phyloP scores from a whole-genome alignment of 768 basidiomycete genomes.

The Tremella mesenterica region DNA sequence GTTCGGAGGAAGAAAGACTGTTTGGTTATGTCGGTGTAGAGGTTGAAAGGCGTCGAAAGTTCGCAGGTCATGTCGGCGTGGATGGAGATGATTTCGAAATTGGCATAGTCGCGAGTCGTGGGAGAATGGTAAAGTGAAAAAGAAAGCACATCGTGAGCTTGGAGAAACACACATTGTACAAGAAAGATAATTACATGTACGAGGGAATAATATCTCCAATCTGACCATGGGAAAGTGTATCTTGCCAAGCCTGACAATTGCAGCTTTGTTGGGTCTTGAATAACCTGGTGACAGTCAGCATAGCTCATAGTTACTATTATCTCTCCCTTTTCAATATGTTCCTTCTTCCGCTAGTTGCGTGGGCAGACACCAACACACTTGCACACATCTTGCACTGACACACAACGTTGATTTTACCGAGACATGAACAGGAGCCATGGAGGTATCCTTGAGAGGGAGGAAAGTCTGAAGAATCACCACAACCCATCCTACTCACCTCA shows the following conservation, averaged over 20 bases:
- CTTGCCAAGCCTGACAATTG: slow-evolving; percentile 14
- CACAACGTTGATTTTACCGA: too few relatives aligned
- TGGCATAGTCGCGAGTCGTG: background rate
- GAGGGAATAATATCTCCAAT: slow-evolving; percentile 39
- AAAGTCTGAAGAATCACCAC: too few relatives aligned
- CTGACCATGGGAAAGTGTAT: slow-evolving; percentile 36
- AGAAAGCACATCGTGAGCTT: slow-evolving; percentile 24
- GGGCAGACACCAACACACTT: too few relatives aligned
- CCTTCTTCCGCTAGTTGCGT: too few relatives aligned
- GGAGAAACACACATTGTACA: slow-evolving; percentile 10
- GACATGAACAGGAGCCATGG: too few relatives aligned
- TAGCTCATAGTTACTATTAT: background rate
- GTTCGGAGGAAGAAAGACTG: slow-evolving; percentile 28
- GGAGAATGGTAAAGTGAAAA: slow-evolving; percentile 1
- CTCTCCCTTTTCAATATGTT: background rate
- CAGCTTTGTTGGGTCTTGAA: slow-evolving; percentile 26
- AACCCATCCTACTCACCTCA: slow-evolving; percentile 20
- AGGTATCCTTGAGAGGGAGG: too few relatives aligned
- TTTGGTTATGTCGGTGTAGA: background rate
- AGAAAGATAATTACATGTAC: slow-evolving; percentile 33
- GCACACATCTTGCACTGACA: too few relatives aligned
- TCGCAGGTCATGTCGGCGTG: background rate
- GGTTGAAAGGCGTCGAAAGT: background rate
- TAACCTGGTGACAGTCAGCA: slow-evolving; percentile 16
- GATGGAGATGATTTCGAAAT: background rate